Conservation (phyloP, 805 yeast genomes). For the Zygosaccharomyces pseudorouxii region DNA sequence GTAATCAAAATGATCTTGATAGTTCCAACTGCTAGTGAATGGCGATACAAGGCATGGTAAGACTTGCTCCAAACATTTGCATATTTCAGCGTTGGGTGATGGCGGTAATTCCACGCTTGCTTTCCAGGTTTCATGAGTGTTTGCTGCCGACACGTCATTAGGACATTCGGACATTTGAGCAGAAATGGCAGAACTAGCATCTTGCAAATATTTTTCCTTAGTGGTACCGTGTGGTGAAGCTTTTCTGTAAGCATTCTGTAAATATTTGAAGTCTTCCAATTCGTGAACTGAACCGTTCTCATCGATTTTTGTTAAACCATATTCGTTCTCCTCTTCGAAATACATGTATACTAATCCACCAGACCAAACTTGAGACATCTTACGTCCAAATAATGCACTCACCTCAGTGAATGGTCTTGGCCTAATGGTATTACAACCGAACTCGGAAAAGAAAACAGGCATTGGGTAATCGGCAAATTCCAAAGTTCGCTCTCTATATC, state of each 20-base stretch:
- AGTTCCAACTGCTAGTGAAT: constrained; percentile 44
- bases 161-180: constrained; percentile 16
- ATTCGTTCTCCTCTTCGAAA: constrained; percentile 69
- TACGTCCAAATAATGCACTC: constrained; percentile 53
- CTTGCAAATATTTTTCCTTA: constrained; percentile 27
- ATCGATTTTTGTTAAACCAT: constrained; percentile 59
- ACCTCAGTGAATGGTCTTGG: constrained; percentile 75
- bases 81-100: constrained; percentile 55
- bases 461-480: constrained; percentile 61
- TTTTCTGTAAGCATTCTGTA: constrained; percentile 47
- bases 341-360: constrained; percentile 85
- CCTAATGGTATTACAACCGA: constrained; percentile 64
- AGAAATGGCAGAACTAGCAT: neutral
- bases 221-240: constrained; percentile 45
- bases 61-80: constrained; percentile 55
- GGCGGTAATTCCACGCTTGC: constrained; percentile 63
- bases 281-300: constrained; percentile 45
- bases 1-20: constrained; percentile 50
- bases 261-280: constrained; percentile 54
- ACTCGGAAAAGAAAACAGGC: constrained; percentile 76
- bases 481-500: constrained; percentile 58
- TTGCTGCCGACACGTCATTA: neutral
- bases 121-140: constrained; percentile 43
- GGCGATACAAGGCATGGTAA: constrained; percentile 54
- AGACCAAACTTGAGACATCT: constrained; percentile 78